These are phyloP conservation scores for Cadophora luteo-olivacea DNA, from an alignment of 2,329 filamentous ascomycete genomes.

Conservation along the genomic window DNA sequence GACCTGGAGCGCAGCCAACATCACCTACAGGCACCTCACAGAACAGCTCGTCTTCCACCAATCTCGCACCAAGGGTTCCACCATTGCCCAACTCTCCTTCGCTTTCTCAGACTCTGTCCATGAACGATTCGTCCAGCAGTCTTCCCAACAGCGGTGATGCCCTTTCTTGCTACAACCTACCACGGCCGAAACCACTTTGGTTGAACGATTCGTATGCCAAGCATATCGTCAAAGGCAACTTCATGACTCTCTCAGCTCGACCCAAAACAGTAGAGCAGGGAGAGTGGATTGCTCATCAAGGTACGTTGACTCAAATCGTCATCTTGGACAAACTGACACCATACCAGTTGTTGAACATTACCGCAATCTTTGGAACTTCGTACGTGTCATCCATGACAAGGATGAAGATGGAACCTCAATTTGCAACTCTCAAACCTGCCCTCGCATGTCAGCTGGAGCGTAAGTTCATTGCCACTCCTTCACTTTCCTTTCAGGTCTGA, in stretches of 20 bases:
- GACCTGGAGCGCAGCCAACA: conserved; percentile 54
- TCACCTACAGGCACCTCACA: conserved; percentile 54
- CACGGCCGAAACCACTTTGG: conserved; percentile 73
- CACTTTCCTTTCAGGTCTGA: conserved; percentile 19
- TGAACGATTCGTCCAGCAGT: conserved; percentile 59
- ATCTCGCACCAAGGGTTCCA: conserved; percentile 63
- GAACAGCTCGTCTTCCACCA: conserved; percentile 58
- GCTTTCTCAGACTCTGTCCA: conserved; percentile 70
- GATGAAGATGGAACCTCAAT: conserved; percentile 79
- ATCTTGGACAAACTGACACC: conserved; percentile 17
- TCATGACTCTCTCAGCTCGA: conserved; percentile 92
- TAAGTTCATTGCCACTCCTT: conserved; percentile 57
- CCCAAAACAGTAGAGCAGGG: conserved; percentile 93
- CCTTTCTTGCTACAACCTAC: conserved; percentile 67
- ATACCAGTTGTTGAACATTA: conserved; percentile 87
- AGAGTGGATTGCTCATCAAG: conserved; percentile 95
- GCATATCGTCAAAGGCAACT: conserved; percentile 95
- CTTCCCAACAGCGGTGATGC: conserved; percentile 49
- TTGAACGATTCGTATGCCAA: conserved; percentile 77
- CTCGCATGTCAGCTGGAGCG: conserved; percentile 93
- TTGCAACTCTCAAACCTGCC: conserved; percentile 84
- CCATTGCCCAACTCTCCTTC: conserved; percentile 69
- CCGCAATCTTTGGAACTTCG: conserved; percentile 86
- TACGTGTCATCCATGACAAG: conserved; percentile 85
- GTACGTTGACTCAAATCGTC: conserved; percentile 56